Percentiles rank a stretch among this genome's conserved stretches.
Evolutionary conservation across 208 protist species (phyloP).

Genomic region (Lotmaria passim): DNA sequence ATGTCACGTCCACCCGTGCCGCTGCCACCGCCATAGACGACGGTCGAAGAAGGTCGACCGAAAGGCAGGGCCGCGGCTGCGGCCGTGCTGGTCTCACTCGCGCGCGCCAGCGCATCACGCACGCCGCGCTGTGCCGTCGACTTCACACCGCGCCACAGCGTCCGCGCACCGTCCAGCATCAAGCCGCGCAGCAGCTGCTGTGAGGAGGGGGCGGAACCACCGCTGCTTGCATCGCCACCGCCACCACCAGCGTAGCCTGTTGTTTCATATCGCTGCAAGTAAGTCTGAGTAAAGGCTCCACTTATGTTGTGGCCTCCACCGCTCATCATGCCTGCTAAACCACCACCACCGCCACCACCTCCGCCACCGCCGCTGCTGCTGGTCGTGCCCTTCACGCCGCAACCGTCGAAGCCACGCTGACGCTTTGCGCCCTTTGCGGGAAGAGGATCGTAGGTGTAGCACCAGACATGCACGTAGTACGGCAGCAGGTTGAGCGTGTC

Average conservation of each 20-base stretch:
- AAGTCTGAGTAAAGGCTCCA: slow-evolving; percentile 7
- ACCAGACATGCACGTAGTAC: slow-evolving; percentile 35
- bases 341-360: neutral
- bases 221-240: neutral
- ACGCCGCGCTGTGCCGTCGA: slow-evolving; percentile 1
- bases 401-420: neutral
- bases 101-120: slow-evolving; percentile 1
- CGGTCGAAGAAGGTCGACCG: too few relatives aligned
- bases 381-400: neutral
- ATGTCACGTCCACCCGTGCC: slow-evolving; percentile 14
- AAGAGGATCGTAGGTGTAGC: slow-evolving; percentile 41
- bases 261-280: slow-evolving; percentile 24
- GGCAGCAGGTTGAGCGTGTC: slow-evolving; percentile 25
- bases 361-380: neutral
- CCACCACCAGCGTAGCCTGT: neutral
- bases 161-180: slow-evolving; percentile 10
- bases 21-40: neutral
- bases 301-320: too few relatives aligned
- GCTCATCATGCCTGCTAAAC: too few relatives aligned
- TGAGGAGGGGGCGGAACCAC: neutral
- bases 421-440: slow-evolving; percentile 9
- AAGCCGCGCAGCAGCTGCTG: slow-evolving; percentile 7
- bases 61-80: too few relatives aligned
- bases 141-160: slow-evolving; percentile 8
- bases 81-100: too few relatives aligned